Base-by-base conservation (phyloP, 495 filamentous ascomycete genomes). In the Penicillium waksmanii region DNA sequence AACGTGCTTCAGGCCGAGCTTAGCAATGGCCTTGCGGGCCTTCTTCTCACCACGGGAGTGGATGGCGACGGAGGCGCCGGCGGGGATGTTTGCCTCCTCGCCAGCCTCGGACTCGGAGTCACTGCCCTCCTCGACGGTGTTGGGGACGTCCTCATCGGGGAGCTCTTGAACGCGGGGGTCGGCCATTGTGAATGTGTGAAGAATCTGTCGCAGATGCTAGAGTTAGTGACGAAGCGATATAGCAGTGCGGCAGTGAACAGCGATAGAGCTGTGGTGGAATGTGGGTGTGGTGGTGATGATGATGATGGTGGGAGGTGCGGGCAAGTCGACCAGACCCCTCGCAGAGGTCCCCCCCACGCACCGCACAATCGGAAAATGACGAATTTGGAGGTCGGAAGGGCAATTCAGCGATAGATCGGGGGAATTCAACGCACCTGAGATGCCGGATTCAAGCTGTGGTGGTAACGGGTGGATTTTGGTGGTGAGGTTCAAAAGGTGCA, bases 41-140 rank as follows among this genome's bases (percentile, higher is more conserved):
- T 98, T 99, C 89, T 99, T 99, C 89, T 99, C 96, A 82, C 96
- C 96, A 76, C 95, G 91, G 68, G 91, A 96, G 85, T 98, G 94
- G 67, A 98, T 88, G 57, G 91, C 86, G 73, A 96, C 89, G 46
- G 86, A 83, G 64, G 92, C 91, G 71, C 94, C 94, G 54, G 86
- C 89, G 71, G 93, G 92, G 68, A 96, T 87, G 73, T 82, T 85
- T 65, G 83, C 86, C 33, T 87, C 86, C 33, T 87, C 88, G 59
- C 84, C 90, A 58, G 84, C 87, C 59, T 85, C 87, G 55, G 84
- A 96, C 66, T 91, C 89, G 67, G 89, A 92, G 82, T 82, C 86
- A 72, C 86, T 87, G 63, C 87, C 87, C 71, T 97, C 95, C 70
- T 95, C 93, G 42, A 69, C 70, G 78, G 88, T 88, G 84, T 93